Evolutionary conservation across 192 early-diverging fungal species (phyloP), one percentile per base, ranked within the genome.

Genomic region (Dissophora ornata): DNA sequence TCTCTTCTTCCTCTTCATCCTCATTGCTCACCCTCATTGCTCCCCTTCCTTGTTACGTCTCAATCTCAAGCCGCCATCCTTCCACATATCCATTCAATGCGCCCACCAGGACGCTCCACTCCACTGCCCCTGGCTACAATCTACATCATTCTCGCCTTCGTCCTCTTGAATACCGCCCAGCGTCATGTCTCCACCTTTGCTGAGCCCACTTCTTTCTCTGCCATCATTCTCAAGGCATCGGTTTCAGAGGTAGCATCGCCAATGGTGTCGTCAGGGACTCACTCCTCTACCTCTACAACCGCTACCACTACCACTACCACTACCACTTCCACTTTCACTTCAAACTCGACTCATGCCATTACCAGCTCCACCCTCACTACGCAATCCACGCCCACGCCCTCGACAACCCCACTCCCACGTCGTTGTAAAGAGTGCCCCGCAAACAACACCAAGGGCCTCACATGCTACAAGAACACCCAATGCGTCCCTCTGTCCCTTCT

Each of bases 401-500:
- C 24, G 18, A 32, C 49, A 12, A 32, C 47, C 0, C 32, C 4
- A 0, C 47, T 38, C 13, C 50, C 62, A 30, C 33, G 28, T 4
- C 25, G 36, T 1, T 54, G 62, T 33, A 41, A 30, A 21, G 12
- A 46, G 28, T 55, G 63, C 18, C 45, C 44, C 1, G 25, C 30
- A 15, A 64, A 54, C 40, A 54, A 54, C 40, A 45, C 50, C 4
- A 12, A 45, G 11, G 63, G 63, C n/a, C 45, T 38, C 13, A 57
- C n/a, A 4, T 66, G 63, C 26, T 66, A 15, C 33, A 66, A 66
- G 29, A 66, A 66, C 22, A 66, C 45, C 4, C 42, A 48, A 32
- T 66, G 63, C 36, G 54, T 66, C 18, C 63, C 63, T 24, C 0
- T 49, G 1, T 21, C 40, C 30, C 53, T 66, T 15, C 63, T 66